These are phyloP conservation scores for Pistacia vera DNA, from an alignment of 345 rosid species.

Conservation along the genomic window DNA sequence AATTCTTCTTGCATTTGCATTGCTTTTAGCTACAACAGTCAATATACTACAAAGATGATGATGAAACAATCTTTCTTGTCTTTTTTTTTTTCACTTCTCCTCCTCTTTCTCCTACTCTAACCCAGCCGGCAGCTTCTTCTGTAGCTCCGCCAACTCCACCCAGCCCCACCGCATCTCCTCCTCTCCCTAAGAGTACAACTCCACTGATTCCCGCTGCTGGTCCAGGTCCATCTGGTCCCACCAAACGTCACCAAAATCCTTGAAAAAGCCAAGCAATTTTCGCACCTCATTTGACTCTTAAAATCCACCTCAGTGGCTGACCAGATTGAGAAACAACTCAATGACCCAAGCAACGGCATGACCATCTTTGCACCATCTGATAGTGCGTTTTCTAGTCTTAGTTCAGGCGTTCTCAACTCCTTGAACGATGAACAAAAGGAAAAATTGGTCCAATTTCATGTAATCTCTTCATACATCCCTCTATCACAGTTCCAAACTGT, in stretches of 20 bases:
- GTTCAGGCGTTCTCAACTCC: conserved; percentile 35
- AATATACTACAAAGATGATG: background rate
- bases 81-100: conserved; percentile 17
- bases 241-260: conserved; percentile 36
- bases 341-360: conserved; percentile 34
- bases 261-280: conserved; percentile 32
- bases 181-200: conserved; percentile 11
- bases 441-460: conserved; percentile 35
- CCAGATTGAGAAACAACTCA: conserved; percentile 35
- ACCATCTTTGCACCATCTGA: conserved; percentile 41
- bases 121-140: conserved; percentile 29
- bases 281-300: conserved; percentile 31
- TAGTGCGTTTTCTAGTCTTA: conserved; percentile 35
- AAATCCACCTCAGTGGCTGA: conserved; percentile 26
- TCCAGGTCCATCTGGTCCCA: conserved; percentile 29
- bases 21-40: background rate
- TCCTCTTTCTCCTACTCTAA: conserved; percentile 25
- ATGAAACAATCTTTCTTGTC: background rate
- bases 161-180: background rate
- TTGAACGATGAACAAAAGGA: conserved; percentile 31
- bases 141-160: conserved; percentile 9
- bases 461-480: conserved; percentile 30
- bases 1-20: conserved; percentile 8
- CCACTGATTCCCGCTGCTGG: conserved; percentile 19
- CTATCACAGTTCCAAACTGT: conserved; percentile 38